Evolutionary conservation across 192 early-diverging fungal species (phyloP), one percentile per base, ranked within the genome.

Genomic region (Linnemannia hyalina): DNA sequence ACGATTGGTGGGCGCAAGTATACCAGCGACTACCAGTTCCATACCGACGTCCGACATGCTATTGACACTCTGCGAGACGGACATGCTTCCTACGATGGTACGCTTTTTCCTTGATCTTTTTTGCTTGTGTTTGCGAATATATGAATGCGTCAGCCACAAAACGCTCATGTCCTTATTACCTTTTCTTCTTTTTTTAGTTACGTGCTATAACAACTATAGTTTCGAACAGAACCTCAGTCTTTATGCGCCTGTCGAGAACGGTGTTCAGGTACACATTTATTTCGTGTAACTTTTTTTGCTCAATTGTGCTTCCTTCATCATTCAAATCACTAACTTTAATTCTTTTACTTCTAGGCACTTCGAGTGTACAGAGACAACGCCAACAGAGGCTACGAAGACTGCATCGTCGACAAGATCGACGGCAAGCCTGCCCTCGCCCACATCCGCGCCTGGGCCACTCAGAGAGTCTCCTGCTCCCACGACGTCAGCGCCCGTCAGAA

Each of bases 401-500:
- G 87, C 29, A 78, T 80, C 20, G 87, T 88, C 6, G 16, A 52
- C 2, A 68, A 20, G 3, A 88, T 88, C 35, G 70, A 88, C 75
- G 81, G 81, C n/a, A n/a, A 74, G 4, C 57, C 73, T 10, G 87
- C 78, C 3, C 44, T 80, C 11, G 7, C 47, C 2, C 44, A 70
- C 22, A 54, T 88, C 4, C 44, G 47, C 9, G 6, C 68, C 0
- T 88, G 65, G 76, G 77, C 87, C 22, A 47, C 63, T 35, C 54
- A 70, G 9, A 32, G 68, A 0, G n/a, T 71, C 2, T 36, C 70
- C 44, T 75, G 68, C 73, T 82, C 87, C 22, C 82, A 82, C 54
- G 87, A 88, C 42, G 68, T 35, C 6, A 81, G 78, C 23, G 81
- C 77, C 49, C 77, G 87, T 26, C 70, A 79, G 26, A 88, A 82